Evolutionary conservation across 2,329 filamentous ascomycete genomes (phyloP).

Genomic region (Fusarium sp.): DNA sequence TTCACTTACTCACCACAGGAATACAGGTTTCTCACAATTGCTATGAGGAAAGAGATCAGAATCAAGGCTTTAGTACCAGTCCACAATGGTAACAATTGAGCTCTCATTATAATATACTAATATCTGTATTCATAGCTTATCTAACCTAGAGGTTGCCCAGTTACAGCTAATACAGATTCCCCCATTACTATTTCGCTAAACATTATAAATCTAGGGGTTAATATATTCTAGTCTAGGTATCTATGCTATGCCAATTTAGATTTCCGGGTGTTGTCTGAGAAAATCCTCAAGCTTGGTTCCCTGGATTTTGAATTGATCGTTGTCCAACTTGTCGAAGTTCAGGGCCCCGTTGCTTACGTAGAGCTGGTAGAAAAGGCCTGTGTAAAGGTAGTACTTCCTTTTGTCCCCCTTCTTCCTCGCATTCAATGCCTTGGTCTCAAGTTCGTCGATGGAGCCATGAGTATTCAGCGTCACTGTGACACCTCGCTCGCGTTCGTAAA

Average conservation of each 20-base stretch:
- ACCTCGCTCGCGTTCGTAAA: not conserved
- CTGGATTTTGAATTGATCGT: constrained; percentile 1
- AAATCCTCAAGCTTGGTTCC: not conserved
- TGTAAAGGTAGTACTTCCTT: not conserved
- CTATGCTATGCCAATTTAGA: not conserved
- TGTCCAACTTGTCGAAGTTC: not conserved
- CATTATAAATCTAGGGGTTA: too few species aligned
- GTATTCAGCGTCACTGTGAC: not conserved
- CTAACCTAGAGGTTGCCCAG: too few species aligned
- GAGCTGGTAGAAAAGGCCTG: constrained; percentile 1
- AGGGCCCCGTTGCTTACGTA: not conserved
- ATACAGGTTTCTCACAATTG: too few species aligned
- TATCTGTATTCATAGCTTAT: too few species aligned
- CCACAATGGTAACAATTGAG: too few species aligned
- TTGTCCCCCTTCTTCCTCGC: not conserved
- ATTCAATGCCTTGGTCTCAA: not conserved
- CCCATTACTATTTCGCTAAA: too few species aligned
- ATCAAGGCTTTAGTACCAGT: too few species aligned
- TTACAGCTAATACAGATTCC: too few species aligned
- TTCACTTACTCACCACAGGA: too few species aligned
- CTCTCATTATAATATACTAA: too few species aligned
- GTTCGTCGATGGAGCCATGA: not conserved
- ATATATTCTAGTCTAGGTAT: too few species aligned
- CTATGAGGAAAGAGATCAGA: too few species aligned
- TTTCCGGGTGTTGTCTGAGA: not conserved